These are phyloP conservation scores for Pilasporangium apinafurcum DNA, from an alignment of 352 stramenopile genomes.

Conservation along the genomic window DNA sequence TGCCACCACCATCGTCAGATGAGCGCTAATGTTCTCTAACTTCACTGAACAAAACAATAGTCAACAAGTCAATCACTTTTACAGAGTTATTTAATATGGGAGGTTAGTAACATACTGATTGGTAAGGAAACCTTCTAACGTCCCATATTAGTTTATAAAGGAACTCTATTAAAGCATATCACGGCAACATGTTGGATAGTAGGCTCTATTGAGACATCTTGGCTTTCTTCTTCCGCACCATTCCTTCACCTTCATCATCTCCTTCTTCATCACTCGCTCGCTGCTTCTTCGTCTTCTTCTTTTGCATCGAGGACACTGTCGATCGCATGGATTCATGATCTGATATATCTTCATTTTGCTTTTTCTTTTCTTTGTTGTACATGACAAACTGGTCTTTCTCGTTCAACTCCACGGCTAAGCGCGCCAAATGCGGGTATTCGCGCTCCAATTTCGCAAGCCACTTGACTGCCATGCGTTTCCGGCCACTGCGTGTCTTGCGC, in stretches of 20 bases:
- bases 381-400: constrained; percentile 86
- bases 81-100: too few species aligned
- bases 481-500: constrained; percentile 85
- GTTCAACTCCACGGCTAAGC: constrained; percentile 81
- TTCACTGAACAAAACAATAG: too few species aligned
- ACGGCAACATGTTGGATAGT: too few species aligned
- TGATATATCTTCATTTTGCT: neutral
- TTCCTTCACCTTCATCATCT: neutral
- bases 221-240: constrained; percentile 10
- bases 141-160: too few species aligned
- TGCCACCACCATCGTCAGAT: constrained; percentile 1
- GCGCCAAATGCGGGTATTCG: constrained; percentile 77
- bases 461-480: constrained; percentile 94
- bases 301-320: constrained; percentile 9
- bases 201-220: constrained; percentile 11
- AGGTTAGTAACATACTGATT: too few species aligned
- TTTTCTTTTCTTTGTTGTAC: constrained; percentile 25
- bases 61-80: too few species aligned
- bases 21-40: too few species aligned
- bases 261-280: constrained; percentile 5
- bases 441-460: constrained; percentile 86
- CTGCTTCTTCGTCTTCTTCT: constrained; percentile 22
- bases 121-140: too few species aligned
- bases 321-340: constrained; percentile 1
- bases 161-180: too few species aligned